These are phyloP conservation scores for Fusarium buharicum DNA, from an alignment of 2,329 filamentous ascomycete species.

Conservation along the genomic window DNA sequence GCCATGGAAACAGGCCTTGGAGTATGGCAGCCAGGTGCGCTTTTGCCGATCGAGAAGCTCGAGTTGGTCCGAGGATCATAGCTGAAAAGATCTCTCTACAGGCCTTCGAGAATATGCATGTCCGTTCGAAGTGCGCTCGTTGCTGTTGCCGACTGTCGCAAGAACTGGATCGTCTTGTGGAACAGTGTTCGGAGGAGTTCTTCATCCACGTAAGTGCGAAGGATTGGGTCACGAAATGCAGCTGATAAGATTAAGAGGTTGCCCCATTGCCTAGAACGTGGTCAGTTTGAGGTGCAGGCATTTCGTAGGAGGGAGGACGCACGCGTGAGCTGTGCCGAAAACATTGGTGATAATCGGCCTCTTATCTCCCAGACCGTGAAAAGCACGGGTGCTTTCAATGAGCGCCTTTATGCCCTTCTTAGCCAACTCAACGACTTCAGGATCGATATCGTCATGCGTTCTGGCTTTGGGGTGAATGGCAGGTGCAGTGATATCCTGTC, in stretches of 20 bases:
- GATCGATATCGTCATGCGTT: constrained; percentile 54
- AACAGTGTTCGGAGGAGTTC: constrained; percentile 70
- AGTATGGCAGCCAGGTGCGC: constrained; percentile 43
- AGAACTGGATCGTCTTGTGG: constrained; percentile 78
- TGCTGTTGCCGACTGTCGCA: constrained; percentile 74
- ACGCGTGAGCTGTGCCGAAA: constrained; percentile 95
- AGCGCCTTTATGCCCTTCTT: constrained; percentile 76
- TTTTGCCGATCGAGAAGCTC: constrained; percentile 58
- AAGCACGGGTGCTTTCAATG: constrained; percentile 85
- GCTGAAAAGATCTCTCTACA: constrained; percentile 59
- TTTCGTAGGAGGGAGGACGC: too few relatives aligned
- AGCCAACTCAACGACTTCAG: constrained; percentile 64
- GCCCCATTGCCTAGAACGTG: constrained; percentile 95
- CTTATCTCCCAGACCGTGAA: constrained; percentile 69
- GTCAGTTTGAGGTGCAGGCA: too few relatives aligned
- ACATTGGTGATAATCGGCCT: constrained; percentile 93
- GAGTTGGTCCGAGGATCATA: constrained; percentile 47
- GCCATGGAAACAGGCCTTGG: constrained; percentile 40
- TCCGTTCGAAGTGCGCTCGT: constrained; percentile 81
- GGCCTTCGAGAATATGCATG: constrained; percentile 74
- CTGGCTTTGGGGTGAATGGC: constrained; percentile 52
- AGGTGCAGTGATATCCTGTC: constrained; percentile 52
- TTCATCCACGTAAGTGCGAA: constrained; percentile 67
- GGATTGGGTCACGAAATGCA: constrained; percentile 73
- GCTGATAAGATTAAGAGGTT: constrained; percentile 92